Base-by-base conservation (phyloP, 441 rosid species). In the Populus hybrid region DNA sequence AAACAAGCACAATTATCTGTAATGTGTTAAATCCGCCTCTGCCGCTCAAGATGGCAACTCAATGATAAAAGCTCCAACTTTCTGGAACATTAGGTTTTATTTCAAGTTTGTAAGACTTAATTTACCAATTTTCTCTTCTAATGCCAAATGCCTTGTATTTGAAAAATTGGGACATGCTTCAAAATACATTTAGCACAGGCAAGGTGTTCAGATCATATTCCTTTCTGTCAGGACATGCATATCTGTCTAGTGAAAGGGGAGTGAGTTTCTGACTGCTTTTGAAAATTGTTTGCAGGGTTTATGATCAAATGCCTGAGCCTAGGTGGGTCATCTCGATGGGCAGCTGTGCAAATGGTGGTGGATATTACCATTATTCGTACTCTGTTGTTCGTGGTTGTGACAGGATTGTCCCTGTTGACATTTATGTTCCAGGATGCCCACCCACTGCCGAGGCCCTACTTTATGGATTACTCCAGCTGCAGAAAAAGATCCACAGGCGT, bases 241-340 rank as follows among this genome's bases (percentile, higher is more conserved):
- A 11, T 6, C 9, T 28, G 4, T 16, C 12, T 3, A 7, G 32
- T 20, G 32, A n/a, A 12, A 16, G 69, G 69, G 69, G 3, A 4
- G 10, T 38, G 16, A 20, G 8, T 12, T 77, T 23, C 38, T 65
- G 42, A 28, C 10, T 32, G 23, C 23, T 80, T 14, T 9, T 34
- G 30, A 54, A 23, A 34, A 35, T 78, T 70, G 69, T 72, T 85
- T 70, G 75, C 92, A 94, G 99, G 93, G 98, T 96, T 57, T 96
- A 96, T 78, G 99, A 93, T 84, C 98, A 96, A 80, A 94, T 96
- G 98, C 99, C 98, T 0, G 97, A 96, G 85, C 98, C 99, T 6
- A 91, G 97, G 85, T 94, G 98, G 98, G 98, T 96, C 59, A 93
- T 96, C 69, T 93, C 99, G 3, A 96, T 94, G 98, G 99, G 99